Evolutionary conservation across 2,329 filamentous ascomycete genomes (phyloP).

Genomic region (Aspergillus brasiliensis): DNA sequence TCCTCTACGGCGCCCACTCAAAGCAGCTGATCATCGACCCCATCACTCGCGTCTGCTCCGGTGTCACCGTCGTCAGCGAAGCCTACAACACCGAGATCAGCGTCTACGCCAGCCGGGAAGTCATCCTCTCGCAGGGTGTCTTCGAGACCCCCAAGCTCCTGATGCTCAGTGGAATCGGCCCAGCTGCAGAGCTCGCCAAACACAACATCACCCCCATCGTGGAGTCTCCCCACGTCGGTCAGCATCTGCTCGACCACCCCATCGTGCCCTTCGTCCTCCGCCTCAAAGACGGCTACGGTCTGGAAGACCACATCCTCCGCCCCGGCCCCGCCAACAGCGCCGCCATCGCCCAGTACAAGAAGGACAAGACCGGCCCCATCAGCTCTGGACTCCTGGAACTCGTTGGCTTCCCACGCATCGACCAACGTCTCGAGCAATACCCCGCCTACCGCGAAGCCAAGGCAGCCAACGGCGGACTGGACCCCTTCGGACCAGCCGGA

Average conservation of each 20-base stretch:
- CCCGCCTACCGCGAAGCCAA: conserved; percentile 51
- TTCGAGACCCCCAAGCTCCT: conserved; percentile 57
- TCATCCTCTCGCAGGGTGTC: conserved; percentile 52
- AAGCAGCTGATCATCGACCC: conserved; percentile 58
- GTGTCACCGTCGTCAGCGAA: conserved; percentile 51
- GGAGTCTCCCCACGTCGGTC: conserved; percentile 32
- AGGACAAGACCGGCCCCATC: conserved; percentile 45
- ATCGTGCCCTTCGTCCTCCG: conserved; percentile 45
- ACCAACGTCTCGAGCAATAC: conserved; percentile 35
- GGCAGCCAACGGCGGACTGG: conserved; percentile 43
- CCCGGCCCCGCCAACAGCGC: conserved; percentile 34
- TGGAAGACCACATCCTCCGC: conserved; percentile 46
- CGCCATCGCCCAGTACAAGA: conserved; percentile 40
- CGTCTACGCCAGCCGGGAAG: conserved; percentile 54
- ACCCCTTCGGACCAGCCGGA: conserved; percentile 59
- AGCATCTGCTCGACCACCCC: conserved; percentile 43
- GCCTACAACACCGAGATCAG: conserved; percentile 37
- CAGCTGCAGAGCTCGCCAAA: conserved; percentile 42
- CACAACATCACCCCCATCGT: conserved; percentile 36
- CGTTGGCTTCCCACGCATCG: conserved; percentile 51
- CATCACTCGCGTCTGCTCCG: conserved; percentile 43
- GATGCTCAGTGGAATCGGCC: conserved; percentile 53
- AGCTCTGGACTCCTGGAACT: conserved; percentile 52
- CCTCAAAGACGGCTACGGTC: conserved; percentile 45
- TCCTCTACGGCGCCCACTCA: conserved; percentile 52